A percentile compares a stretch with the other conserved stretches of the same genome.
Evolutionary conservation across 306 rosid genomes (phyloP).

Genomic region (Astragalus glycyphyllos): DNA sequence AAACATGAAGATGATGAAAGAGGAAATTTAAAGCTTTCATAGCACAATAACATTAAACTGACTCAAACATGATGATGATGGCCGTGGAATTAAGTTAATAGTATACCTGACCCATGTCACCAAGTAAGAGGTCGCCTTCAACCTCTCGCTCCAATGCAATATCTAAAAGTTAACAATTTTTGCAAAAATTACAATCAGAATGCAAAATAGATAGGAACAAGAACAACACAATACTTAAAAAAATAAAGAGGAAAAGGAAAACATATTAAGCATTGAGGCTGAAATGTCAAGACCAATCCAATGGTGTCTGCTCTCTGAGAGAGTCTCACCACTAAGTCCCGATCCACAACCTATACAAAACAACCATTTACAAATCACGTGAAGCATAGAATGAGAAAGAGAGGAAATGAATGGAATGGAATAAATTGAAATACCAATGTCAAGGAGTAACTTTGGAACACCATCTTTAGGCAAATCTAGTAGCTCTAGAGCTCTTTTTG

Average conservation of each 20-base stretch:
- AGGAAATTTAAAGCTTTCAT: neutral
- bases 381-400: neutral
- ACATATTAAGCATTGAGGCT: slow-evolving; percentile 89
- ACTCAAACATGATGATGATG: neutral
- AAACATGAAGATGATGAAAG: neutral
- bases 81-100: slow-evolving; percentile 24
- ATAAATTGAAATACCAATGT: slow-evolving; percentile 61
- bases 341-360: slow-evolving; percentile 83
- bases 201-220: neutral
- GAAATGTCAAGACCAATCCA: slow-evolving; percentile 97
- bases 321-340: slow-evolving; percentile 91
- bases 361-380: neutral
- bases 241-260: neutral
- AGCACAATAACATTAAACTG: neutral
- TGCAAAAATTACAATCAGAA: neutral
- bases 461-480: slow-evolving; percentile 82
- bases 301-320: slow-evolving; percentile 77
- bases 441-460: slow-evolving; percentile 80
- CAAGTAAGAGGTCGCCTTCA: slow-evolving; percentile 88
- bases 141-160: slow-evolving; percentile 88
- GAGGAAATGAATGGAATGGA: neutral
- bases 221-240: neutral
- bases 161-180: slow-evolving; percentile 49
- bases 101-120: slow-evolving; percentile 94
- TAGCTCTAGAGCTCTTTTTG: slow-evolving; percentile 86